Evolutionary conservation across 1,139 yeast species (phyloP), one percentile per base, ranked within the genome.

Genomic region (Yamadazyma oceani): DNA sequence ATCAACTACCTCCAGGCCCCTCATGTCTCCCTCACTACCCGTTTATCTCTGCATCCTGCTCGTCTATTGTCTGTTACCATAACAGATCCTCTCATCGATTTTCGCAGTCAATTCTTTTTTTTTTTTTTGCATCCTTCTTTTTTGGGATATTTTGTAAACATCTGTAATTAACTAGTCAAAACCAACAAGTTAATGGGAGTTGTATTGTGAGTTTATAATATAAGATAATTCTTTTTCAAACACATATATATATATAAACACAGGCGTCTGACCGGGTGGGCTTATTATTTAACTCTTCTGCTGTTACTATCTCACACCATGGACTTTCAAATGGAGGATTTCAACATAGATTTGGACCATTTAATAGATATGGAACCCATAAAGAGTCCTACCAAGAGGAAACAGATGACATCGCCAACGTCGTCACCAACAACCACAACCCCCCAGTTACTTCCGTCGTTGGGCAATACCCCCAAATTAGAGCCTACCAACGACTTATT

Each of bases 401-500:
- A 38, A 31, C 5, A 27, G 4, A 4, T 5, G n/a, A 5, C 21
- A 16, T 17, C 22, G 4, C 22, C 31, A 16, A 8, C 21, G n/a
- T 19, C 37, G 4, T 31, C 35, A 26, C 30, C 26, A 22, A 37
- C 38, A 14, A 4, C 33, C 25, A 13, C 11, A 23, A 24, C n/a
- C 5, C 13, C 26, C n/a, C 26, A 24, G n/a, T 11, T 11, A 24
- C 6, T n/a, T 10, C 30, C 30, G 5, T 9, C 16, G 21, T 25
- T 16, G 2, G 15, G 11, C 17, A 17, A 19, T 13, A 19, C 17
- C 16, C 32, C 32, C n/a, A 30, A 21, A 14, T 16, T 26, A 19
- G 8, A n/a, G 7, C 31, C 35, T 3, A 49, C 65, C 10, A 59
- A 62, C 42, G 73, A 67, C 34, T 50, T 70, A 26, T 70, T 70